phyloP scores from a whole-genome alignment of 345 rosid genomes.

The Excoecaria agallocha region DNA sequence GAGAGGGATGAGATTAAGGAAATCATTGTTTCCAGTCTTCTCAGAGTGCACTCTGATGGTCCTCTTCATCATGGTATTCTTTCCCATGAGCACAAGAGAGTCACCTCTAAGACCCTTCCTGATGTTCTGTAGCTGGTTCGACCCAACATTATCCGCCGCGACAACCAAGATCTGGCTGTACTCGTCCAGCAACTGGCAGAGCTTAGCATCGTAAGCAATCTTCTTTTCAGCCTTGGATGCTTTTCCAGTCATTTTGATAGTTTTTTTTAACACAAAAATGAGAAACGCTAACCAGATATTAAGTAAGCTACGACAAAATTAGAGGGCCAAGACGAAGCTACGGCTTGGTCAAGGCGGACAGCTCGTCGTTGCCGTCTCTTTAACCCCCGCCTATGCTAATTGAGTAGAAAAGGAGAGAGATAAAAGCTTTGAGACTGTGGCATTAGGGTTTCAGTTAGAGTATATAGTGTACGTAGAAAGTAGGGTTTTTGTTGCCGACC shows the following conservation, averaged over 20 bases:
- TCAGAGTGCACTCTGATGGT: conserved; percentile 73
- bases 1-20: conserved; percentile 68
- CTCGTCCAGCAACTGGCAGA: conserved; percentile 73
- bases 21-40: conserved; percentile 56
- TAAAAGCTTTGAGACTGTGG: neutral
- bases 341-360: conserved; percentile 63
- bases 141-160: conserved; percentile 89
- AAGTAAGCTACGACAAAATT: conserved; percentile 30
- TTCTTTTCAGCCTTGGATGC: conserved; percentile 78
- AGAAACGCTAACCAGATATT: neutral
- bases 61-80: conserved; percentile 97
- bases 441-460: neutral
- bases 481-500: conserved; percentile 29
- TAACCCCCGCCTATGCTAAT: conserved; percentile 40
- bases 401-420: neutral
- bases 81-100: conserved; percentile 88
- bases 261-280: neutral
- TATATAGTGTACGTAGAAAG: conserved; percentile 16
- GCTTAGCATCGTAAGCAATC: conserved; percentile 71
- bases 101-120: conserved; percentile 76
- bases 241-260: conserved; percentile 36
- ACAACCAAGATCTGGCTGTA: conserved; percentile 73
- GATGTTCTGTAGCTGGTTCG: conserved; percentile 90
- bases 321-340: conserved; percentile 60
- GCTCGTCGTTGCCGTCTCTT: conserved; percentile 51